Percentiles rank a stretch among this genome's conserved stretches.
Evolutionary conservation across 257 asterid species (phyloP).

Genomic region (Misopates orontium): DNA sequence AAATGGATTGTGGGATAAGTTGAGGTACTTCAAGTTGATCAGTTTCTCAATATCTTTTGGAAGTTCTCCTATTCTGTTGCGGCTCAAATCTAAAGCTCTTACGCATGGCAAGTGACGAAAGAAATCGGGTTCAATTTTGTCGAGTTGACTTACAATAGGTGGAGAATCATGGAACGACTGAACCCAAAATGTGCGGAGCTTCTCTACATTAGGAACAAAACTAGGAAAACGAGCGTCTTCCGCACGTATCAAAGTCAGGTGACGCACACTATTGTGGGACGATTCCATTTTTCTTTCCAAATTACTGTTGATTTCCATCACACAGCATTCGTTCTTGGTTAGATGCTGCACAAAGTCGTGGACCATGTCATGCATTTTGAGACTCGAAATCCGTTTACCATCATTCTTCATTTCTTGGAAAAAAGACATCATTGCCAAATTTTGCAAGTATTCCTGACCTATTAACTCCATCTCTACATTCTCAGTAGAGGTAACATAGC

Average conservation of each 20-base stretch:
- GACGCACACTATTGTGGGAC: slow-evolving; percentile 40
- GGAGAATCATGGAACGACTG: slow-evolving; percentile 68
- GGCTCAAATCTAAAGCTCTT: slow-evolving; percentile 58
- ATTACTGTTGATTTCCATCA: slow-evolving; percentile 38
- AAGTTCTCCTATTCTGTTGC: slow-evolving; percentile 52
- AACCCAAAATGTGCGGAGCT: slow-evolving; percentile 59
- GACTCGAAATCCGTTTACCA: slow-evolving; percentile 33
- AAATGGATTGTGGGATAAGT: slow-evolving; percentile 71
- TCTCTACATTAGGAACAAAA: slow-evolving; percentile 37
- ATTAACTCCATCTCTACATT: slow-evolving; percentile 35
- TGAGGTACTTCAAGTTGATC: slow-evolving; percentile 52
- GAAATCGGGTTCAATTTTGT: slow-evolving; percentile 45
- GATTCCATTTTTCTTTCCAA: slow-evolving; percentile 33
- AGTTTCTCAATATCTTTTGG: slow-evolving; percentile 48
- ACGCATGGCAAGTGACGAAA: slow-evolving; percentile 32
- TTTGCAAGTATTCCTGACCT: slow-evolving; percentile 41
- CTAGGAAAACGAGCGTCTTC: slow-evolving; percentile 51
- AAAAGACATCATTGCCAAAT: slow-evolving; percentile 45
- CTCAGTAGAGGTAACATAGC: slow-evolving; percentile 36
- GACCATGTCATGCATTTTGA: slow-evolving; percentile 57
- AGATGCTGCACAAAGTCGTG: slow-evolving; percentile 53
- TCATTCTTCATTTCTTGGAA: slow-evolving; percentile 37
- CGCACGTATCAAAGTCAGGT: slow-evolving; percentile 54
- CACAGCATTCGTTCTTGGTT: slow-evolving; percentile 45
- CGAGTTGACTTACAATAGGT: slow-evolving; percentile 47